Evolutionary conservation across 768 basidiomycete genomes (phyloP).

Genomic region (Mrakia hoshinonis): DNA sequence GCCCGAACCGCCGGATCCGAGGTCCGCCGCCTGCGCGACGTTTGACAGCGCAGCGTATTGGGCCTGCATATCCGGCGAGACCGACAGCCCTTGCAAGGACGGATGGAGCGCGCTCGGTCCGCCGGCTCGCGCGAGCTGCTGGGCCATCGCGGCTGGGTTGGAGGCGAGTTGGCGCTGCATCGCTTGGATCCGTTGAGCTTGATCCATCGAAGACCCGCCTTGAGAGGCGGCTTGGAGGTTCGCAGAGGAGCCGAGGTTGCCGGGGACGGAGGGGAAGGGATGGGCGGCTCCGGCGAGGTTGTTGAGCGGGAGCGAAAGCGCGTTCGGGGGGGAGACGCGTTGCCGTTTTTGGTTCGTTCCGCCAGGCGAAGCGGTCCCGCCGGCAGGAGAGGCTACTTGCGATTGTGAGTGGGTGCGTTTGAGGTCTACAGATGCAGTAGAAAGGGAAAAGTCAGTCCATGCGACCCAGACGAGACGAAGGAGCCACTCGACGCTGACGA

Average conservation of each 20-base stretch:
- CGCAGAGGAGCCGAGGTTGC: neutral
- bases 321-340: neutral
- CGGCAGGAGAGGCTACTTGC: neutral
- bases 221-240: conserved; percentile 9
- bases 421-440: too few species aligned
- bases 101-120: neutral
- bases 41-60: neutral
- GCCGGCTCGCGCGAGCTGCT: neutral
- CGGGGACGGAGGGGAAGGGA: neutral
- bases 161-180: neutral
- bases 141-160: neutral
- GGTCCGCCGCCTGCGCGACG: neutral
- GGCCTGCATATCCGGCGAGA: neutral
- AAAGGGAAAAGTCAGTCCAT: too few species aligned
- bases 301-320: neutral
- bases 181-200: conserved; percentile 2
- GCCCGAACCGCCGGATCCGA: neutral
- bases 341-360: neutral
- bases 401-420: conserved; percentile 1
- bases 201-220: neutral
- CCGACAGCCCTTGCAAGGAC: neutral
- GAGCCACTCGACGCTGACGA: neutral
- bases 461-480: neutral
- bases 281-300: too few species aligned
- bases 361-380: neutral